Evolutionary conservation across 208 protist species (phyloP), one percentile per base, ranked within the genome.

Genomic region (Novymonas esmeraldas): DNA sequence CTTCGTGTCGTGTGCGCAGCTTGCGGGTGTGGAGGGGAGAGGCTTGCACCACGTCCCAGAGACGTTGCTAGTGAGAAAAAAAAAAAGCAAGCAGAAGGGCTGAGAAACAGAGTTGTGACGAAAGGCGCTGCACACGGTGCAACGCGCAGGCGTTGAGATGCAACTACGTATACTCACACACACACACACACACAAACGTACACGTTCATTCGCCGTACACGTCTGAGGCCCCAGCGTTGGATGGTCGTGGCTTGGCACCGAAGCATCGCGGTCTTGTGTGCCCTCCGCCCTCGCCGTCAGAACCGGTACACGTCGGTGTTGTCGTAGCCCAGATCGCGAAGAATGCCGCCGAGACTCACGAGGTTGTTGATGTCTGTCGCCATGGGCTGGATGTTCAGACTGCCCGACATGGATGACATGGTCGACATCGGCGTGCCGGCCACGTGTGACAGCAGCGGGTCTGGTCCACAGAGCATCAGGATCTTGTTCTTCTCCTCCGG

Each of bases 381-480:
- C 49, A 87, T 81, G 0, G 90, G 90, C 71, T 96, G 90, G 61
- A 96, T 85, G 51, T 87, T 86, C 41, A 82, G 38, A 24, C 87
- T 82, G 56, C 85, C 71, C 0, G 88, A 94, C 82, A 94, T 92
- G 50, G 88, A 69, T n/a, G 62, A 76, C 84, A 90, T 85, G 46
- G 85, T 87, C 13, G 70, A 76, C 72, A 90, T 78, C 4, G 90
- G 86, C 44, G 88, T 93, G 1, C 93, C 93, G 0, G 89, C 86
- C 3, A 96, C 81, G 72, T 92, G 84, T 54, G 85, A 82, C 41
- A 98, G 80, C 38, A 98, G 74, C 39, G 76, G 78, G 45, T 94
- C 88, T 0, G 94, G 94, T 0, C 94, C 94, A 57, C 92, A 98
- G 10, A 98, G 48, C 79, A 97, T 87, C 64, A 96, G 85, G 49